A percentile compares a stretch with the other conserved stretches of the same genome.
These are phyloP conservation scores for Butyriboletus regius DNA, from an alignment of 1,284 basidiomycete genomes.

Conservation along the genomic window DNA sequence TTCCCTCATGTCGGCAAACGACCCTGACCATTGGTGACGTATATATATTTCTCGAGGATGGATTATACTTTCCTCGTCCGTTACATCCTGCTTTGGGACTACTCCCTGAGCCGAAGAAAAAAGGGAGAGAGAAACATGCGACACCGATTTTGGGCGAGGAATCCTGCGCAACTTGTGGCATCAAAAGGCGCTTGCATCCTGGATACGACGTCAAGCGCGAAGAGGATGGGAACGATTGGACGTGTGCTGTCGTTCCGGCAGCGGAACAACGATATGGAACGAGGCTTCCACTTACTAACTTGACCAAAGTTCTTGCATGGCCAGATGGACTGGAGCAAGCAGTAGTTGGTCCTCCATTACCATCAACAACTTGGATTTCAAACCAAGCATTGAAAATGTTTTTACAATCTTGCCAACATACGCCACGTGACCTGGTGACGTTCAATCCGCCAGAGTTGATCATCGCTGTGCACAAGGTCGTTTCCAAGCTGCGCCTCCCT, in stretches of 20 bases:
- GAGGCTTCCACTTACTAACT: constrained; percentile 19
- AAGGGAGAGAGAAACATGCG: constrained; percentile 22
- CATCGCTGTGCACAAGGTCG: constrained; percentile 24
- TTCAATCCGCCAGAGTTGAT: constrained; percentile 24
- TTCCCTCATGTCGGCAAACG: constrained; percentile 22
- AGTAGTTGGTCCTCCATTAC: constrained; percentile 4
- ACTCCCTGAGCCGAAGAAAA: constrained; percentile 25
- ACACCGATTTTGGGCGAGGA: constrained; percentile 20
- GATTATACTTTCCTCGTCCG: constrained; percentile 43
- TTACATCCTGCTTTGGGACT: constrained; percentile 6
- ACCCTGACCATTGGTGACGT: constrained; percentile 49
- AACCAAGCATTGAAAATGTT: constrained; percentile 7
- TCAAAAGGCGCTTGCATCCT: constrained; percentile 26
- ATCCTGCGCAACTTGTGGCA: constrained; percentile 26
- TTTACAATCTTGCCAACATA: constrained; percentile 11
- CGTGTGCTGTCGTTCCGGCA: constrained; percentile 22
- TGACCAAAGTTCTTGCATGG: constrained; percentile 17
- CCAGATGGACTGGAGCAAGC: constrained; percentile 14
- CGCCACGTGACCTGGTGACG: constrained; percentile 21
- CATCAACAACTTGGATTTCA: constrained; percentile 1
- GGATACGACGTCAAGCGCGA: constrained; percentile 22
- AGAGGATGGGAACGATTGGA: constrained; percentile 17
- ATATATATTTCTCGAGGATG: constrained; percentile 52
- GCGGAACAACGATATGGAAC: constrained; percentile 19
- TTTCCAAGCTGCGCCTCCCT: constrained; percentile 19